Evolutionary conservation across 2,329 filamentous ascomycete species (phyloP).

Genomic region (Aschersonia sp.): DNA sequence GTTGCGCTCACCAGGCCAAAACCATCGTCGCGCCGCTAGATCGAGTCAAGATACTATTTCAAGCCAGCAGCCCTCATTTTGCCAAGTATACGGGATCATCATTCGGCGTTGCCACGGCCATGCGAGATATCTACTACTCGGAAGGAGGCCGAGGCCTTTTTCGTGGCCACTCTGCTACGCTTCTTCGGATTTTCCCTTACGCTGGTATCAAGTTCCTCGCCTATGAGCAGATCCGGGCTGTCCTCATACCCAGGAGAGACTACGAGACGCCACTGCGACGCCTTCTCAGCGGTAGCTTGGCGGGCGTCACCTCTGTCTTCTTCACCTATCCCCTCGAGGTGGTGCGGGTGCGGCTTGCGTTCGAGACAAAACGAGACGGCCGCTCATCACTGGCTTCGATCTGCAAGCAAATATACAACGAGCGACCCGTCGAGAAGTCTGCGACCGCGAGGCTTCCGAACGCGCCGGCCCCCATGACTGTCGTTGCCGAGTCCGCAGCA

Average conservation of each 20-base stretch:
- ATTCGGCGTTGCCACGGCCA: slow-evolving; percentile 67
- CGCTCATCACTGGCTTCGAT: slow-evolving; percentile 61
- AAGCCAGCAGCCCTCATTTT: slow-evolving; percentile 87
- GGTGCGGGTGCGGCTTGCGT: slow-evolving; percentile 80
- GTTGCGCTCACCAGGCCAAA: slow-evolving; percentile 53
- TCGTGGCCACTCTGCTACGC: slow-evolving; percentile 84
- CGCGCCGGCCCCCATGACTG: slow-evolving; percentile 13
- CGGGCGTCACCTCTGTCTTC: slow-evolving; percentile 83
- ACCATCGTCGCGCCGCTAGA: slow-evolving; percentile 91
- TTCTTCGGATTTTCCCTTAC: slow-evolving; percentile 92
- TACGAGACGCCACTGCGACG: slow-evolving; percentile 73
- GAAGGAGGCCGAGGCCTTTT: slow-evolving; percentile 70
- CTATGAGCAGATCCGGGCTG: slow-evolving; percentile 84
- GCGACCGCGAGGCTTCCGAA: slow-evolving; percentile 14
- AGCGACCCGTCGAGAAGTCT: slow-evolving; percentile 36
- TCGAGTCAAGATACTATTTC: slow-evolving; percentile 96
- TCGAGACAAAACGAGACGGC: slow-evolving; percentile 70
- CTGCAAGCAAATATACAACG: slow-evolving; percentile 74
- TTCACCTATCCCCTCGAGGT: slow-evolving; percentile 93
- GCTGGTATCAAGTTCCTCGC: slow-evolving; percentile 96
- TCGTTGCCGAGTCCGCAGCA: slow-evolving; percentile 26
- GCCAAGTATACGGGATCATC: slow-evolving; percentile 84
- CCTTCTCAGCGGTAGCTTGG: slow-evolving; percentile 57
- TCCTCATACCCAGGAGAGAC: slow-evolving; percentile 54
- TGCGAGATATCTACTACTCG: slow-evolving; percentile 65